Evolutionary conservation across 257 asterid species (phyloP), one percentile per base, ranked within the genome.

Genomic region (Solanum etuberosum): DNA sequence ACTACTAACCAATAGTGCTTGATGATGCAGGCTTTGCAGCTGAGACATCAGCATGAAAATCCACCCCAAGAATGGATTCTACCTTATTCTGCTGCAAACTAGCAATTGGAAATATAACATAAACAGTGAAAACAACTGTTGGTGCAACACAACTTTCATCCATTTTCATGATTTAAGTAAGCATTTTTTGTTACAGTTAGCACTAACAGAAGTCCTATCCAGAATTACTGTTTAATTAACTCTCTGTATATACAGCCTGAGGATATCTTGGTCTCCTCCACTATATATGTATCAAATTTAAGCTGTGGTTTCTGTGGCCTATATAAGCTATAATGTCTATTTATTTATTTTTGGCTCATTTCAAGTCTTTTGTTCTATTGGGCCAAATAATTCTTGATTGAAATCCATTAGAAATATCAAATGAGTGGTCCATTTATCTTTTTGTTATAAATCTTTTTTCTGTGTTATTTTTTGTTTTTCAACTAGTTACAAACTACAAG

Each of bases 11-110:
- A 34, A 40, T n/a, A 23, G 59, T 25, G 23, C 5, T 59, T 40
- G 7, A 15, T 76, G 74, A 72, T 80, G 91, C 93, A 92, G 98
- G 95, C 91, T 35, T 92, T 90, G 92, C 87, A 88, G 90, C 87
- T 90, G 87, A 90, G 91, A 78, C 91, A 88, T 86, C 89, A 84
- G 43, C 88, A 84, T 10, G 89, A 85, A 40, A 86, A 73, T 35
- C 91, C 90, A 83, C 90, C 72, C 15, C 78, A 86, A 67, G 92
- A 91, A 42, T 87, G 89, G 31, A 43, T 91, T 32, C 82, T 91
- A 21, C 91, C 92, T 86, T 89, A 89, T 80, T 91, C 89, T 38
- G 91, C 88, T 85, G 91, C 92, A 31, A 81, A 81, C 29, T 81
- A 81, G 68, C 85, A 34, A 81, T 31, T 48, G 70, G 31, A 48